Conservation (phyloP, 305 asterid genomes). For the Plantago coronopus region DNA sequence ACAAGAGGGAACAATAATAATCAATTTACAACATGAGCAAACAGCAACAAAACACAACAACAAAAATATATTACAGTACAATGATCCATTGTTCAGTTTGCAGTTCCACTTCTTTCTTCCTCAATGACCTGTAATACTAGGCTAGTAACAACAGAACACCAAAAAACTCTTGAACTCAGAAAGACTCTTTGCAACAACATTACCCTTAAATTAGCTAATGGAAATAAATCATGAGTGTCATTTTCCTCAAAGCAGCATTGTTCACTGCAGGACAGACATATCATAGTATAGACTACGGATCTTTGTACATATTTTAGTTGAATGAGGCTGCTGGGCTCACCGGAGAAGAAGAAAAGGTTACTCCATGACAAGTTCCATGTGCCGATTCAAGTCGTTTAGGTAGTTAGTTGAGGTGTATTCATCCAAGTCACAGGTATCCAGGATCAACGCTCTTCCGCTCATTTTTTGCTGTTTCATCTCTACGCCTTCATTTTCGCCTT, state of each 20-base stretch:
- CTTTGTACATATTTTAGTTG: conserved; percentile 12
- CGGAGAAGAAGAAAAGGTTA: conserved; percentile 17
- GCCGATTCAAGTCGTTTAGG: conserved; percentile 74
- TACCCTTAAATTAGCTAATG: background rate
- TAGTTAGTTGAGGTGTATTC: conserved; percentile 66
- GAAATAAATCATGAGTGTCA: background rate
- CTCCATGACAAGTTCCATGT: conserved; percentile 86
- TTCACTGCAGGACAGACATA: background rate
- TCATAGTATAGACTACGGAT: background rate
- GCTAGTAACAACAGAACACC: background rate
- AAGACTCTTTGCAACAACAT: background rate
- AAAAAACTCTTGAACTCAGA: background rate
- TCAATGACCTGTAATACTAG: background rate
- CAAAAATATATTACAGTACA: background rate
- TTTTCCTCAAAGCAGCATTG: too few relatives aligned
- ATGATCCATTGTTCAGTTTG: background rate
- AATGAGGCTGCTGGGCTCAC: background rate
- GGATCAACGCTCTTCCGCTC: conserved; percentile 54
- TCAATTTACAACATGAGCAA: background rate
- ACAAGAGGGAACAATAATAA: too few relatives aligned
- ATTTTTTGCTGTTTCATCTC: conserved; percentile 61
- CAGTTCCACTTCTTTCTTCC: background rate
- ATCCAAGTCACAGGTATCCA: conserved; percentile 71
- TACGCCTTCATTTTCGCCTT: conserved; percentile 57
- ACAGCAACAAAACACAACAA: background rate